These are phyloP conservation scores for Colletotrichum tropicicola DNA, from an alignment of 2,329 filamentous ascomycete species.

Conservation along the genomic window DNA sequence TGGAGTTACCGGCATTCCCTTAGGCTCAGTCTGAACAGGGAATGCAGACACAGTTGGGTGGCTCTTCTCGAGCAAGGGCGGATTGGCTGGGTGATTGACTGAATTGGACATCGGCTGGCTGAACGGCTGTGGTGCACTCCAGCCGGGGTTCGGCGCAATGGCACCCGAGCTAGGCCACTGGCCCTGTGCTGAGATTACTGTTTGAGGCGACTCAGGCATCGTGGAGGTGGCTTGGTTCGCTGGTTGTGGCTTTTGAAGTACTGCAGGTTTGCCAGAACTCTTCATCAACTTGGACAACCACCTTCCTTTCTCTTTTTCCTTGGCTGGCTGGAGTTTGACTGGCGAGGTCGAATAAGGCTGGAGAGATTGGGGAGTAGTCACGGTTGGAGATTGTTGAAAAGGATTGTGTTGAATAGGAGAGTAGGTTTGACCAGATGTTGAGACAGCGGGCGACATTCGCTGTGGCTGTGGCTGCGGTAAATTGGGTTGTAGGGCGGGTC, in stretches of 20 bases:
- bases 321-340: background rate
- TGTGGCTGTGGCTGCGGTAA: background rate
- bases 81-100: no score
- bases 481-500: background rate
- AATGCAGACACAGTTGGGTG: background rate
- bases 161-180: background rate
- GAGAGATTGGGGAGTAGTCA: background rate
- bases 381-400: background rate
- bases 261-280: constrained; percentile 3
- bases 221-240: background rate
- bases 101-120: background rate
- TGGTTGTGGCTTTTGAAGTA: constrained; percentile 21
- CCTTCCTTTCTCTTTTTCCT: constrained; percentile 26
- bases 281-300: constrained; percentile 32
- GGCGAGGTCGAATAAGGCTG: constrained; percentile 8
- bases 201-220: background rate
- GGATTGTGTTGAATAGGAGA: constrained; percentile 1
- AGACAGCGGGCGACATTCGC: background rate
- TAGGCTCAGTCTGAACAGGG: no score
- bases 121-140: background rate
- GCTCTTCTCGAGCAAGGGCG: background rate
- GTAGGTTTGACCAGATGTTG: background rate
- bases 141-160: background rate
- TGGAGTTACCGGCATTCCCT: no score
- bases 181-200: background rate